Percentiles rank a stretch among this genome's conserved stretches.
Conservation (phyloP, 208 protist species). For the Blechomonas ayalai region DNA sequence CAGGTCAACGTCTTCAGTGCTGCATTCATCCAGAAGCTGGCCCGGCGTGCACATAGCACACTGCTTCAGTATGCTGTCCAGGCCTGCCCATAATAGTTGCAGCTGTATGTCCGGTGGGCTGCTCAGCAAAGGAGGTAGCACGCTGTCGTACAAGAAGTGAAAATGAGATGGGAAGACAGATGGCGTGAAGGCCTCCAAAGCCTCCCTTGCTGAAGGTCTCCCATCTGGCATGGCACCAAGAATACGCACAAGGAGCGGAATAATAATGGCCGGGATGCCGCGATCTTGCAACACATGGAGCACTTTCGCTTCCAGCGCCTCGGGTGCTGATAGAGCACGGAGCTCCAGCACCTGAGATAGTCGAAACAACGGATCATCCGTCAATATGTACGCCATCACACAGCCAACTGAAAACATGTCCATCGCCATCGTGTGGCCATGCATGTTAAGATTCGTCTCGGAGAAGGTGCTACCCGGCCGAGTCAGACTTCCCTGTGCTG, state of each 20-base stretch:
- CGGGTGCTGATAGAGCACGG: conserved; percentile 11
- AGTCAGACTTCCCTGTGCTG: not conserved
- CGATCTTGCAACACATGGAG: conserved; percentile 6
- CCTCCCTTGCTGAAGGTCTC: conserved; percentile 18
- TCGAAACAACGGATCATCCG: conserved; percentile 56
- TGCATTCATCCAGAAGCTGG: too few species aligned
- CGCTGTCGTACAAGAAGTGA: conserved; percentile 17
- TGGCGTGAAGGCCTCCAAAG: conserved; percentile 20
- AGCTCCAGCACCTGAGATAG: conserved; percentile 56
- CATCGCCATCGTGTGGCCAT: conserved; percentile 62
- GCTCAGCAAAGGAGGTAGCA: conserved; percentile 42
- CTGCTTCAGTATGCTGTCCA: conserved; percentile 20
- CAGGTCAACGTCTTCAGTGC: too few species aligned
- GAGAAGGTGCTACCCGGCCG: conserved; percentile 11
- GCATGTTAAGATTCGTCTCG: conserved; percentile 48
- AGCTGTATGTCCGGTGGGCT: conserved; percentile 38
- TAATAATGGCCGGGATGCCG: conserved; percentile 1
- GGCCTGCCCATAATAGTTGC: conserved; percentile 20
- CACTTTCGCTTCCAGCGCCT: conserved; percentile 10
- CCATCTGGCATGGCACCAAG: conserved; percentile 8
- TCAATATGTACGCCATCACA: conserved; percentile 61
- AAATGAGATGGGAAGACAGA: conserved; percentile 49
- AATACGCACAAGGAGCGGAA: conserved; percentile 13
- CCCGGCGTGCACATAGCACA: conserved; percentile 1
- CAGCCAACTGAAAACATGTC: conserved; percentile 79